Percentiles rank a stretch among this genome's conserved stretches.
phyloP scores from a whole-genome alignment of 2,329 filamentous ascomycete species.

The Fusarium tanahbumbuense region DNA sequence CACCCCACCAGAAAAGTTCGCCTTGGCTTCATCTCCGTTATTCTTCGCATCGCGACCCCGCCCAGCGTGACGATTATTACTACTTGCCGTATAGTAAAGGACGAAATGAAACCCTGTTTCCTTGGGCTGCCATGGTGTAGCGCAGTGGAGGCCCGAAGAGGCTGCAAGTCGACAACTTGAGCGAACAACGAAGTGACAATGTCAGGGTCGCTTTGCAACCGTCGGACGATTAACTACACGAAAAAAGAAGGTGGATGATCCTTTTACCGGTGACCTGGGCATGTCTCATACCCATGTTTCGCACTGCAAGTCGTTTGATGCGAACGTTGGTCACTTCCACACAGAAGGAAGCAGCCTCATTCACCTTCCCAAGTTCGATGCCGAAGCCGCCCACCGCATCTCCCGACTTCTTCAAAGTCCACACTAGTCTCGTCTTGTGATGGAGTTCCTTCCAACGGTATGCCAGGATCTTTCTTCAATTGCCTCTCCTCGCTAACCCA shows the following conservation, averaged over 20 bases:
- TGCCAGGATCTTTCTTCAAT: neutral
- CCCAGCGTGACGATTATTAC: slow-evolving; percentile 33
- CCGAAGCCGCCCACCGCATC: slow-evolving; percentile 5
- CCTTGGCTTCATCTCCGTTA: slow-evolving; percentile 11
- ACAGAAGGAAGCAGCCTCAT: neutral
- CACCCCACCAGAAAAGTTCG: slow-evolving; percentile 32
- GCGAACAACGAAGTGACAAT: neutral
- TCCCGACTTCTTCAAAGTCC: neutral
- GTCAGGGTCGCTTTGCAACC: neutral
- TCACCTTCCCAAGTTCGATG: neutral
- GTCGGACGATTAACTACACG: slow-evolving; percentile 10
- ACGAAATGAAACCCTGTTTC: slow-evolving; percentile 11
- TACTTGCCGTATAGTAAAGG: slow-evolving; percentile 15
- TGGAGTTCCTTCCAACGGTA: slow-evolving; percentile 9
- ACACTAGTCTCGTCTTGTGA: neutral
- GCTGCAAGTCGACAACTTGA: slow-evolving; percentile 21
- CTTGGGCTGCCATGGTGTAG: slow-evolving; percentile 7
- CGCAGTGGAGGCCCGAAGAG: neutral
- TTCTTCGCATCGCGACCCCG: slow-evolving; percentile 12
- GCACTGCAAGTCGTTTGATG: neutral
- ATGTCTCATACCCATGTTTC: neutral
- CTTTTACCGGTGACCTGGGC: slow-evolving; percentile 5
- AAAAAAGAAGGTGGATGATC: neutral
- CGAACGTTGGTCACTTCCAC: neutral
- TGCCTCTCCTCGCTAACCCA: neutral